Evolutionary conservation across 208 protist species (phyloP), one percentile per base, ranked within the genome.

Genomic region (Trypanosoma melophagium): DNA sequence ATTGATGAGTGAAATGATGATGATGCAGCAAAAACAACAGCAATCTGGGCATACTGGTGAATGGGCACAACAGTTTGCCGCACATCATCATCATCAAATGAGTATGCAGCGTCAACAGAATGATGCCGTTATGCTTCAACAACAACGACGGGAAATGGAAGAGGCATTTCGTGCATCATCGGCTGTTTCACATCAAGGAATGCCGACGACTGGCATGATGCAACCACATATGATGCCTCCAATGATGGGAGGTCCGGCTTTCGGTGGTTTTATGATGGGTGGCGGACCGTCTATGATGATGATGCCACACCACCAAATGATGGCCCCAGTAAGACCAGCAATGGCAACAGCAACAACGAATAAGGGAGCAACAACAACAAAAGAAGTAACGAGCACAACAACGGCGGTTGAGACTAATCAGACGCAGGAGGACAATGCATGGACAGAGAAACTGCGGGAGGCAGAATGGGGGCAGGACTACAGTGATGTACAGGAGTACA

Each of bases 381-480:
- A 72, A 72, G 71, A 67, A 75, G 52, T 72, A 56, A 58, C 45
- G n/a, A 44, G 16, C 25, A 64, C 67, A 45, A 52, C 54, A 69
- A 62, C 58, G 63, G 74, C 56, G 31, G 49, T 22, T 16, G 44
- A 70, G 45, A 42, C 49, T 44, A 40, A 57, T 52, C 66, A 44
- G 38, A 49, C 47, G 25, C 61, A 19, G 52, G 50, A n/a, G 12
- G 74, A 77, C 49, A 82, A 49, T 24, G 75, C 74, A 45, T 94
- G 84, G 85, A 79, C 81, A 2, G 79, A 86, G 50, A 71, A 86
- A 58, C 75, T 91, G 14, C 77, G 76, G 8, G 66, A 81, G 62
- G 79, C 89, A 66, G 73, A 91, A 62, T 94, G 83, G 81, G 76
- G 68, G 21, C 77, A 90, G 59, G 77, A 91, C 73, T 94, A 90